Conservation (phyloP, 345 rosid genomes). For the Cardamine occulta region DNA sequence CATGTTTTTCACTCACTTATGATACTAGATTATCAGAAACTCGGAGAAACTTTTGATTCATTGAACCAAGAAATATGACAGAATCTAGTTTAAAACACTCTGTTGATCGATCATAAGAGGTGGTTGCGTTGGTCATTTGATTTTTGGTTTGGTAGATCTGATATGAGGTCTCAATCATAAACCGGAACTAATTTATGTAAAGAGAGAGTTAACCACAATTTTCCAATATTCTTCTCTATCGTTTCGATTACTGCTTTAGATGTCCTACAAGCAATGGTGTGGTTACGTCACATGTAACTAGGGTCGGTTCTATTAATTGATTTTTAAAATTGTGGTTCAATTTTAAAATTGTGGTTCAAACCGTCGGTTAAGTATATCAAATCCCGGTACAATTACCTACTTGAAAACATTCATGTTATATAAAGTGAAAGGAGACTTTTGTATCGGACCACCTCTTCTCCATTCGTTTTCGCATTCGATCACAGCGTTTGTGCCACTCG, state of each 20-base stretch:
- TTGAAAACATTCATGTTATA: slow-evolving; percentile 24
- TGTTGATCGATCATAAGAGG: not conserved
- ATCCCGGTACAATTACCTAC: not conserved
- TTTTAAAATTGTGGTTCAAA: not conserved
- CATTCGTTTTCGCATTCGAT: slow-evolving; percentile 13
- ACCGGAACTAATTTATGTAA: not conserved
- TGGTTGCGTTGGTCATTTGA: not conserved
- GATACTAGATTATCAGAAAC: not conserved
- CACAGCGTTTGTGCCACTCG: not conserved
- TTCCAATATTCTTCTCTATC: not conserved
- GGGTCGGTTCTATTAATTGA: not conserved
- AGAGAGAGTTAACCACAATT: not conserved
- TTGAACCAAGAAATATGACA: not conserved
- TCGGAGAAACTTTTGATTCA: not conserved
- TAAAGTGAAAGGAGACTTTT: slow-evolving; percentile 15
- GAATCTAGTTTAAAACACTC: not conserved
- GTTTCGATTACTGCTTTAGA: too few relatives aligned
- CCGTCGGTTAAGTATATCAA: not conserved
- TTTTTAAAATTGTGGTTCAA: too few relatives aligned
- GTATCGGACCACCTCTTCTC: not conserved
- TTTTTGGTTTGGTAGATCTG: not conserved
- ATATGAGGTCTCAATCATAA: not conserved
- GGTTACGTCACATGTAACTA: not conserved
- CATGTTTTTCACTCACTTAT: not conserved
- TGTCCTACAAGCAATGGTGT: not conserved